phyloP scores from a whole-genome alignment of 495 filamentous ascomycete species.

The Parmelia sp. region DNA sequence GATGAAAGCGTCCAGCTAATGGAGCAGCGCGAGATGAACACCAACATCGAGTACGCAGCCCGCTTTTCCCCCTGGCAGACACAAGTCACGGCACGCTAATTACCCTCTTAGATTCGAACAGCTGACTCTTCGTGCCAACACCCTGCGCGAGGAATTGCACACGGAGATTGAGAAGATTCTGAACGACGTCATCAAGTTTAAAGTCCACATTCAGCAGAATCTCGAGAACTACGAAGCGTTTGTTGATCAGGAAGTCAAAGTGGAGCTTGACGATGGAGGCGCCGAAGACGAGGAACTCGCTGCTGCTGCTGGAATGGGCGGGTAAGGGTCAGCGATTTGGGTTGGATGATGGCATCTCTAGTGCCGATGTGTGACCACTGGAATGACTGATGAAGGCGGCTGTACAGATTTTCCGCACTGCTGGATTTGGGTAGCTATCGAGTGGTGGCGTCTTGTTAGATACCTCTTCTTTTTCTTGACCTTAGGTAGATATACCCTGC shows the following conservation, averaged over 20 bases:
- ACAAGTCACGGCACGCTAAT: background rate
- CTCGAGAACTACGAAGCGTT: slow-evolving; percentile 91
- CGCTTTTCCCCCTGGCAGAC: background rate
- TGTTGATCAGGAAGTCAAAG: slow-evolving; percentile 82
- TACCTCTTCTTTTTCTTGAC: slow-evolving; percentile 5
- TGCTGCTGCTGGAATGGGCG: slow-evolving; percentile 9
- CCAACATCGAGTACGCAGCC: slow-evolving; percentile 74
- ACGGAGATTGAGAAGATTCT: slow-evolving; percentile 93
- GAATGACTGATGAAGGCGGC: slow-evolving; percentile 1
- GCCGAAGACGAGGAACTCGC: slow-evolving; percentile 28
- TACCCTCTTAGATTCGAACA: slow-evolving; percentile 70
- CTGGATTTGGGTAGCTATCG: background rate
- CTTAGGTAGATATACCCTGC: background rate
- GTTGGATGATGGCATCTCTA: background rate
- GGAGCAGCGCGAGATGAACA: slow-evolving; percentile 95
- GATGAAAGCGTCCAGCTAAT: slow-evolving; percentile 85
- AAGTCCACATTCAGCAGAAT: slow-evolving; percentile 87
- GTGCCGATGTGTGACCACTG: background rate
- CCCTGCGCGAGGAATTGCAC: slow-evolving; percentile 86
- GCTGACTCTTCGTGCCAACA: slow-evolving; percentile 71
- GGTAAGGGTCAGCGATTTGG: slow-evolving; percentile 1
- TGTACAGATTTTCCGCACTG: background rate
- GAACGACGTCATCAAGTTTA: slow-evolving; percentile 97
- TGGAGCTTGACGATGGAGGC: slow-evolving; percentile 60
- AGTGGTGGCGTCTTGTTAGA: slow-evolving; percentile 1